These are phyloP conservation scores for Gyrodon lividus DNA, from an alignment of 768 basidiomycete species.

Conservation along the genomic window DNA sequence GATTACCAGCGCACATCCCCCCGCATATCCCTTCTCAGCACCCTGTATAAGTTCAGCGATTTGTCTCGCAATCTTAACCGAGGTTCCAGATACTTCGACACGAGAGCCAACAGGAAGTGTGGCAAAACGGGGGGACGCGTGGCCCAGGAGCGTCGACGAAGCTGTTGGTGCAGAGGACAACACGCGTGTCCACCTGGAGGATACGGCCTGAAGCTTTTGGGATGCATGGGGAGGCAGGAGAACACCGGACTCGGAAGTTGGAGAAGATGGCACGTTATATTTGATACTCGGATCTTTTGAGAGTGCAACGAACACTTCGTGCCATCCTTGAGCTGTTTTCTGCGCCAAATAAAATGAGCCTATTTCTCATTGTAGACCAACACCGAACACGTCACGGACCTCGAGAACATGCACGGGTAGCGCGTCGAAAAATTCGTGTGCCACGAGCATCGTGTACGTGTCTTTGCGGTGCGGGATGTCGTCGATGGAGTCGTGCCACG, in stretches of 20 bases:
- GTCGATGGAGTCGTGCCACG: constrained; percentile 76
- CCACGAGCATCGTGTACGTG: constrained; percentile 80
- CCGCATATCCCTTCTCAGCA: constrained; percentile 7
- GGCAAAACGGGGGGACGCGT: constrained; percentile 69
- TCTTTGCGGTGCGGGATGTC: constrained; percentile 53
- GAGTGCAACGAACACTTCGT: constrained; percentile 74
- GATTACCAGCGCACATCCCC: constrained; percentile 73
- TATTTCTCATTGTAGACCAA: background rate
- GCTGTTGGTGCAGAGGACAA: constrained; percentile 60
- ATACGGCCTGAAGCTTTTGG: constrained; percentile 10
- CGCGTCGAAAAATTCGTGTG: constrained; percentile 98
- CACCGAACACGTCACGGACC: constrained; percentile 41
- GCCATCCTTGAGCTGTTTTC: constrained; percentile 81
- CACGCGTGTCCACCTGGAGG: constrained; percentile 57
- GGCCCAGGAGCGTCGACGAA: constrained; percentile 53
- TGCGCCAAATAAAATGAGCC: constrained; percentile 26
- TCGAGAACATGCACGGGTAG: constrained; percentile 89
- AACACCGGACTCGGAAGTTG: constrained; percentile 11
- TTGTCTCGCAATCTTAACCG: constrained; percentile 65
- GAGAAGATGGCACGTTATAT: constrained; percentile 24
- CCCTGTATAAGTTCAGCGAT: constrained; percentile 61
- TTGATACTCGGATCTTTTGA: constrained; percentile 39
- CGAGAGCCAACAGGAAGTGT: constrained; percentile 65
- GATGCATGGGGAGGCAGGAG: constrained; percentile 4
- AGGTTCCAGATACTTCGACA: constrained; percentile 77